A percentile compares a stretch with the other conserved stretches of the same genome.
These are phyloP conservation scores for Saturnispora ahearnii DNA, from an alignment of 805 yeast species.

Conservation along the genomic window DNA sequence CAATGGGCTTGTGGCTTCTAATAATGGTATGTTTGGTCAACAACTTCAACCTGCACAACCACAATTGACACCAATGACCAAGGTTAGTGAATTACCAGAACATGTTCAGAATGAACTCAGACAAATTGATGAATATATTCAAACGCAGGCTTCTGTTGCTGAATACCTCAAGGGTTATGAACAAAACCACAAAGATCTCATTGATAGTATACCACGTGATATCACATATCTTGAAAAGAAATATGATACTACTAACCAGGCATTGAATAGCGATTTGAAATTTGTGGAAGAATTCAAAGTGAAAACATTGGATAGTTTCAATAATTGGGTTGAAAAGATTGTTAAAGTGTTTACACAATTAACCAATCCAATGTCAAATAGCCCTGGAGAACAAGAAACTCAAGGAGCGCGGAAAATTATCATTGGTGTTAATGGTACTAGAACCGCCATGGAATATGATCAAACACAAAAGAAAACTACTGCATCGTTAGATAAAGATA, in stretches of 20 bases:
- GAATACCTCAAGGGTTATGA: conserved; percentile 56
- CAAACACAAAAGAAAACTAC: conserved; percentile 24
- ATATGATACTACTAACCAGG: conserved; percentile 56
- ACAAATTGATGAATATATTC: conserved; percentile 62
- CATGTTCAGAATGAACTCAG: conserved; percentile 59
- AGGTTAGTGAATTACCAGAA: conserved; percentile 68
- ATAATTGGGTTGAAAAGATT: conserved; percentile 32
- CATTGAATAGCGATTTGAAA: conserved; percentile 41
- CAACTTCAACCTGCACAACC: conserved; percentile 33
- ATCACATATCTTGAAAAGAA: conserved; percentile 53
- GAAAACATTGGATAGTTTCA: conserved; percentile 29
- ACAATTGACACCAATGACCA: conserved; percentile 61
- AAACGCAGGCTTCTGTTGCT: conserved; percentile 63
- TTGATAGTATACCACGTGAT: conserved; percentile 67
- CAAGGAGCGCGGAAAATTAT: conserved; percentile 20
- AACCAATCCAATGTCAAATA: conserved; percentile 28
- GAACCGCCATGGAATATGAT: conserved; percentile 13
- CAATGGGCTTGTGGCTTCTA: conserved; percentile 2
- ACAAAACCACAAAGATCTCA: conserved; percentile 52
- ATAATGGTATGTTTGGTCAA: conserved; percentile 7
- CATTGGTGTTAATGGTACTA: conserved; percentile 27
- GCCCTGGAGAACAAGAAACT: conserved; percentile 17
- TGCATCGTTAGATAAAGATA: conserved; percentile 26
- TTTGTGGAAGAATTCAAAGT: conserved; percentile 36
- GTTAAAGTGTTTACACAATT: conserved; percentile 29